Conservation (phyloP, 441 rosid genomes). For the Pelargonium myrrhifolium region DNA sequence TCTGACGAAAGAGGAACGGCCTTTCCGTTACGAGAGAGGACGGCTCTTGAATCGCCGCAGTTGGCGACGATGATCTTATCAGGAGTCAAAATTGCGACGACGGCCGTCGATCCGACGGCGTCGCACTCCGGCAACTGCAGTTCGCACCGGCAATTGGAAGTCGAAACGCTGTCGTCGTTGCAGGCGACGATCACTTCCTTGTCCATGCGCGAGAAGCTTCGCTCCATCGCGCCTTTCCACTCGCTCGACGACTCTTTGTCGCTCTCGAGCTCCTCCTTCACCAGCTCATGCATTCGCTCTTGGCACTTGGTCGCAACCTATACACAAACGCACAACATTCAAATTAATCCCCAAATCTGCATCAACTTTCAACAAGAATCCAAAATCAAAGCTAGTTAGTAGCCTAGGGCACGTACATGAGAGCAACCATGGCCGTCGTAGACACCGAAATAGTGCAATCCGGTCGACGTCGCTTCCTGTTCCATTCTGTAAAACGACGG, state of each 20-base stretch:
- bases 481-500: constrained; percentile 30
- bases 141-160: constrained; percentile 46
- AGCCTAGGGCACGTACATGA: constrained; percentile 31
- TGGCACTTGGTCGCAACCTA: constrained; percentile 56
- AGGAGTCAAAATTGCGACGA: constrained; percentile 43
- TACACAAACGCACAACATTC: background rate
- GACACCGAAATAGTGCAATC: constrained; percentile 42
- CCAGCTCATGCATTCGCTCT: constrained; percentile 54
- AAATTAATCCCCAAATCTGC: constrained; percentile 1
- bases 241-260: constrained; percentile 16
- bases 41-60: constrained; percentile 63
- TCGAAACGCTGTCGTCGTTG: constrained; percentile 23
- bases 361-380: too few species aligned
- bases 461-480: background rate
- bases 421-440: constrained; percentile 75
- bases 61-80: constrained; percentile 49
- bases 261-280: constrained; percentile 38
- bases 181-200: constrained; percentile 37
- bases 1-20: constrained; percentile 45
- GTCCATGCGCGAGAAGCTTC: constrained; percentile 62
- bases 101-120: constrained; percentile 62
- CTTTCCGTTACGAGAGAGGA: constrained; percentile 48
- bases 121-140: constrained; percentile 55
- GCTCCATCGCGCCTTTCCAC: constrained; percentile 43
- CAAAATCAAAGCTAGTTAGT: background rate